A percentile compares a stretch with the other conserved stretches of the same genome.
phyloP scores from a whole-genome alignment of 495 filamentous ascomycete genomes.

The Hypoxylon lenormandii region DNA sequence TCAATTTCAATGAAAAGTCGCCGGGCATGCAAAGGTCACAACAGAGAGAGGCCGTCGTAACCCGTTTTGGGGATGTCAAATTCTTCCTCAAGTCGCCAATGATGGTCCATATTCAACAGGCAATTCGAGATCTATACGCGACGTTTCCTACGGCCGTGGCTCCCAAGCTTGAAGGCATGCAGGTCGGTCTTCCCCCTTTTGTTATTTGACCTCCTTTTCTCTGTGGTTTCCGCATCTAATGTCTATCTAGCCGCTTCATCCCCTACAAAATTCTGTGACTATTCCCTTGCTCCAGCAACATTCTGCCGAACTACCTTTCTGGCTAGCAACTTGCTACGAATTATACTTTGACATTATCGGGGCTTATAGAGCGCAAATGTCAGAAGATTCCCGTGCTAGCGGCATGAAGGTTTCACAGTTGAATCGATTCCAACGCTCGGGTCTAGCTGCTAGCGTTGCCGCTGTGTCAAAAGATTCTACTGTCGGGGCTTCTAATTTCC shows the following conservation, averaged over 20 bases:
- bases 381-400: conserved; percentile 52
- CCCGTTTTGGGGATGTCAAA: conserved; percentile 1
- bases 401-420: conserved; percentile 69
- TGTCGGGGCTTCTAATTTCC: conserved; percentile 57
- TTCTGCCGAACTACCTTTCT: conserved; percentile 53
- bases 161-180: conserved; percentile 34
- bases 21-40: conserved; percentile 11
- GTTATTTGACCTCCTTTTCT: conserved; percentile 1
- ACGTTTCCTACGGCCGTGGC: conserved; percentile 16
- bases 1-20: conserved; percentile 17
- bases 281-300: conserved; percentile 55
- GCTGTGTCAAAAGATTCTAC: conserved; percentile 75
- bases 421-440: conserved; percentile 76
- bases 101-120: conserved; percentile 27
- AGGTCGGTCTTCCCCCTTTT: conserved; percentile 34
- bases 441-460: conserved; percentile 67
- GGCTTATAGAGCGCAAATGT: conserved; percentile 47
- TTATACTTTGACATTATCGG: conserved; percentile 60
- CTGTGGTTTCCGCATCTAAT: conserved; percentile 33
- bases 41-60: conserved; percentile 3
- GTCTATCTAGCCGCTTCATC: conserved; percentile 68
- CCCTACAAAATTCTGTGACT: conserved; percentile 72
- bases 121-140: conserved; percentile 29
- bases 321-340: conserved; percentile 64
- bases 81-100: conserved; percentile 27